These are phyloP conservation scores for Lactarius deliciosus DNA, from an alignment of 768 basidiomycete species.

Conservation along the genomic window DNA sequence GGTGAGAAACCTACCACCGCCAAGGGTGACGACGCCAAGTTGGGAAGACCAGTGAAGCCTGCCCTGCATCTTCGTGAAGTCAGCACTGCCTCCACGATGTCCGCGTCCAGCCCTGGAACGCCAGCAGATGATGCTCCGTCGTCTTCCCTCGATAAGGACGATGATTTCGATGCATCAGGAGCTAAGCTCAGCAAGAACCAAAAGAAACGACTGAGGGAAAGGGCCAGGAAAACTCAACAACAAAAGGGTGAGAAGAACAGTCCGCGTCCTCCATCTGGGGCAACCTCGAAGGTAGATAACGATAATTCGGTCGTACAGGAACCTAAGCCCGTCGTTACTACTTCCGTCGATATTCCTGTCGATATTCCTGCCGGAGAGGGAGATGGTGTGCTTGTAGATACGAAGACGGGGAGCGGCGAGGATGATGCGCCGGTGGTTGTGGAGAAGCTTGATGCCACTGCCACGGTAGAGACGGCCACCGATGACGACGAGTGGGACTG, in stretches of 20 bases:
- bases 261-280: constrained; percentile 7
- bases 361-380: constrained; percentile 13
- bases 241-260: constrained; percentile 27
- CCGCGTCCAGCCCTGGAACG: constrained; percentile 1
- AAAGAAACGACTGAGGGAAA: neutral
- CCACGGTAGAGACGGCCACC: neutral
- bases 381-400: constrained; percentile 17
- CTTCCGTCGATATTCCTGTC: constrained; percentile 6
- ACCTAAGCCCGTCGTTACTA: constrained; percentile 3
- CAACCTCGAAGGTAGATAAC: constrained; percentile 15
- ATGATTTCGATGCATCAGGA: neutral
- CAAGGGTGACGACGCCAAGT: neutral
- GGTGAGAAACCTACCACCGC: neutral
- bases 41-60: neutral
- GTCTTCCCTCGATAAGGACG: constrained; percentile 7
- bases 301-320: constrained; percentile 22
- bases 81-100: constrained; percentile 20
- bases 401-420: constrained; percentile 11
- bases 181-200: fast-evolving
- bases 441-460: neutral
- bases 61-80: constrained; percentile 1
- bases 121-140: constrained; percentile 15
- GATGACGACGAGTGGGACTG: constrained; percentile 4
- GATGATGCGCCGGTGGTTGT: constrained; percentile 13
- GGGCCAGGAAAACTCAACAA: neutral